Base-by-base conservation (phyloP, 2,329 filamentous ascomycete species). In the Neophaeococcomyces aloes region DNA sequence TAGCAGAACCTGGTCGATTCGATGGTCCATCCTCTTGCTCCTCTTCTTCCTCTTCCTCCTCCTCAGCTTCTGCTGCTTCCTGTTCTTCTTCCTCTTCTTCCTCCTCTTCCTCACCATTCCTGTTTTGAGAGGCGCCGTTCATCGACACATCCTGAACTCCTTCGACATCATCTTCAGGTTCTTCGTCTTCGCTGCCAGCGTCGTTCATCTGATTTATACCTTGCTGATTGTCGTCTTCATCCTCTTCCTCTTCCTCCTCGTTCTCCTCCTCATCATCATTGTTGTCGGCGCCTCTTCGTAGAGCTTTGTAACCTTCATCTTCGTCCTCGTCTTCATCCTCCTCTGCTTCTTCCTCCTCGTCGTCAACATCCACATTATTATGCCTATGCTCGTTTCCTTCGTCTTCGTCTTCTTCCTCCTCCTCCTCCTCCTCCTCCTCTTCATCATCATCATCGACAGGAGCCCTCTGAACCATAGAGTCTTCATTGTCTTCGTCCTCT, bases 231-330 rank as follows among this genome's bases (percentile, higher is more conserved):
- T 29, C 42, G 18, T 30, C 34, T 14, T 44, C 32, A n/a, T 29
- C 37, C 21, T 40, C 23, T 6, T 48, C 49, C 17, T 49, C 46
- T 3, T 29, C 44, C 30, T 51, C 45, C 2, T 39, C 45, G 14
- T 46, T 49, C 15, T 47, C 44, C 7, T 51, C 49, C 14, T 44
- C 47, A 23, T 47, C 47, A 7, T 48, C 40, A 5, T 42, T 48
- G 10, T 32, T 38, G 25, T 37, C 34, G 3, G 29, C 38, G n/a
- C 35, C 35, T 14, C 36, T 29, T 18, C 42, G 42, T 6, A 45
- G 41, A 14, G 25, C 31, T 7, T 48, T 35, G 8, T 30, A 34
- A 14, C 44, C 45, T 13, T 51, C 41, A 31, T 44, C 45, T 2
- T 45, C 35, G 4, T 40, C 45, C 2, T 42, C 25, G 15, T 39